Evolutionary conservation across 306 rosid genomes (phyloP).

Genomic region (Fragaria nilgerrensis): DNA sequence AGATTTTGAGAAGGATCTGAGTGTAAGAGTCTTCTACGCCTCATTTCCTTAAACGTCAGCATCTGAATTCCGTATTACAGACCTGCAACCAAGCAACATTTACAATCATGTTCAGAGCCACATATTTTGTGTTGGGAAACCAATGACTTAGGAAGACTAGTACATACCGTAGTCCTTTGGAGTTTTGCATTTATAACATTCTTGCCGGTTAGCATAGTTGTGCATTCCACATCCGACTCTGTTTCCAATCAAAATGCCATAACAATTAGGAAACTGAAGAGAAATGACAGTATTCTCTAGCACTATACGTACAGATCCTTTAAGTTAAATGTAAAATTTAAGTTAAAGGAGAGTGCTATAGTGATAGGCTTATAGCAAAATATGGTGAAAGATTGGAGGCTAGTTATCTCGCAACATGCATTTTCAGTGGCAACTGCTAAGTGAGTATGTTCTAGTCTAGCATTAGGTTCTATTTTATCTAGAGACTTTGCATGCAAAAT

Average conservation of each 20-base stretch:
- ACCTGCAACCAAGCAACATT: constrained; percentile 28
- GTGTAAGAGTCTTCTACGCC: constrained; percentile 10
- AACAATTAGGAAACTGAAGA: constrained; percentile 10
- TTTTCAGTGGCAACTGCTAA: constrained; percentile 4
- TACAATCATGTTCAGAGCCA: constrained; percentile 17
- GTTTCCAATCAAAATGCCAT: constrained; percentile 19
- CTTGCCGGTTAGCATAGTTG: constrained; percentile 86
- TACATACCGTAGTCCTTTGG: constrained; percentile 62
- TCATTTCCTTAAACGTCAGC: constrained; percentile 41
- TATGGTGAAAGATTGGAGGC: constrained; percentile 19
- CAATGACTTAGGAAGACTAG: neutral
- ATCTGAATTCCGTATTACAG: constrained; percentile 44
- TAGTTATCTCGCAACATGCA: neutral
- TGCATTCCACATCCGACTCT: constrained; percentile 87
- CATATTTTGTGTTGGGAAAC: neutral
- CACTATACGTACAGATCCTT: neutral
- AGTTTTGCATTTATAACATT: constrained; percentile 80
- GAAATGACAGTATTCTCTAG: neutral
- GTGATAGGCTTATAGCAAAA: neutral
- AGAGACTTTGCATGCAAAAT: neutral
- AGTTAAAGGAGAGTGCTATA: neutral
- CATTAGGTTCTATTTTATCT: neutral
- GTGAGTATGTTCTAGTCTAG: neutral
- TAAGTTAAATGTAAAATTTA: neutral
- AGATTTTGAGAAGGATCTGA: constrained; percentile 24